Conservation (phyloP, 163 green algal genomes). For the Chlamydomonas reinhardtii region DNA sequence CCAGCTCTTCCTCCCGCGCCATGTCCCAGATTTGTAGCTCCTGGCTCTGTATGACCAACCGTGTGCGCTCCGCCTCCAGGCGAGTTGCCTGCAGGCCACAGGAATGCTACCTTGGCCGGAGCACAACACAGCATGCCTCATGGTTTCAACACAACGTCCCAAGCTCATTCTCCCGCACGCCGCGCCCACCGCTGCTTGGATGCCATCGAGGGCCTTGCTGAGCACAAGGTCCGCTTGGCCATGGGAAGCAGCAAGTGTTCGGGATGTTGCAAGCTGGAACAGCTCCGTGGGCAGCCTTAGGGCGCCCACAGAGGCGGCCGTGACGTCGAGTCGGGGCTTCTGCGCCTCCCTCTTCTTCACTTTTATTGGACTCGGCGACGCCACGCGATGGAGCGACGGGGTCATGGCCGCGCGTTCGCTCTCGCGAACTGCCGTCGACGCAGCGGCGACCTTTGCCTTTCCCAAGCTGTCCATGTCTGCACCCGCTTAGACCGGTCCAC, state of each 20-base stretch:
- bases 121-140: too few relatives aligned
- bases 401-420: too few relatives aligned
- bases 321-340: too few relatives aligned
- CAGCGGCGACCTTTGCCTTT: too few relatives aligned
- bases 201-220: constrained; percentile 24
- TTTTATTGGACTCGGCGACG: too few relatives aligned
- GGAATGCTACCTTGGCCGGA: background rate
- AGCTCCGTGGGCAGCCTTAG: constrained; percentile 42
- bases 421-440: too few relatives aligned
- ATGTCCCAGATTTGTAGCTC: constrained; percentile 53
- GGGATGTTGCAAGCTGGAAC: constrained; percentile 29
- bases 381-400: too few relatives aligned
- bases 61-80: constrained; percentile 37
- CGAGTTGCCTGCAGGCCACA: constrained; percentile 2
- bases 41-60: constrained; percentile 47
- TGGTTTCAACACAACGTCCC: too few relatives aligned
- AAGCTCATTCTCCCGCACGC: background rate
- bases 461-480: too few relatives aligned
- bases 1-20: constrained; percentile 40
- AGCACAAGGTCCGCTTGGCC: constrained; percentile 9
- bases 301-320: background rate
- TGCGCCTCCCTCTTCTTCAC: too few relatives aligned
- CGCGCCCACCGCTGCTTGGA: constrained; percentile 37
- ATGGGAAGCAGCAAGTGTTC: background rate
- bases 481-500: too few relatives aligned